These are phyloP conservation scores for Phycomyces blakesleeanus DNA, from an alignment of 192 early-diverging fungal species.

Conservation along the genomic window DNA sequence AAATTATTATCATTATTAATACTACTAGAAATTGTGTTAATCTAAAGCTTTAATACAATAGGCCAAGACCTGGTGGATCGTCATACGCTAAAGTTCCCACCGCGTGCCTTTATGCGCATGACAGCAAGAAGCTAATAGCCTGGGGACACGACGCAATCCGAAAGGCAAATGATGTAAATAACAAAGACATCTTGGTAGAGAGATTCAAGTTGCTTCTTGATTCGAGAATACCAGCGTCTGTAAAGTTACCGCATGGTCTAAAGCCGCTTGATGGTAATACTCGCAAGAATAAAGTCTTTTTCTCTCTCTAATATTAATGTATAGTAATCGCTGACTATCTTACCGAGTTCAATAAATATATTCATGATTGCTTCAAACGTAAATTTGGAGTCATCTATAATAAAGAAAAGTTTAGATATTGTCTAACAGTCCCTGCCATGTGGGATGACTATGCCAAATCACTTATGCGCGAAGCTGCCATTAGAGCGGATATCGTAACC, in stretches of 20 bases:
- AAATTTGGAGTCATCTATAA: neutral
- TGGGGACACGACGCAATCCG: slow-evolving; percentile 42
- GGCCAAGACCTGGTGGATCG: neutral
- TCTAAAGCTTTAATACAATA: neutral
- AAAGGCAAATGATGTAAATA: slow-evolving; percentile 37
- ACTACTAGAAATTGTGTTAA: too few relatives aligned
- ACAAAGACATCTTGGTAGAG: slow-evolving; percentile 34
- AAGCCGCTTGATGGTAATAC: slow-evolving; percentile 29
- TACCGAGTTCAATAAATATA: slow-evolving; percentile 40
- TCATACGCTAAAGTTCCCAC: slow-evolving; percentile 33
- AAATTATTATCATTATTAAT: too few relatives aligned
- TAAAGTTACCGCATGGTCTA: slow-evolving; percentile 41
- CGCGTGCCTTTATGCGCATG: slow-evolving; percentile 32
- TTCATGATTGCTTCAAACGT: slow-evolving; percentile 40
- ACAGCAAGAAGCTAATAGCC: slow-evolving; percentile 37
- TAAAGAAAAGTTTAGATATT: slow-evolving; percentile 1
- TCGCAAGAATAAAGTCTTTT: too few relatives aligned
- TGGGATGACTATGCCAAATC: slow-evolving; percentile 48
- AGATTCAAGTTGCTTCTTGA: slow-evolving; percentile 50
- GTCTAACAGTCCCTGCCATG: slow-evolving; percentile 52
- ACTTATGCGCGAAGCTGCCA: slow-evolving; percentile 40
- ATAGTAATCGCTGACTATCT: slow-evolving; percentile 47
- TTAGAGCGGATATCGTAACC: slow-evolving; percentile 36
- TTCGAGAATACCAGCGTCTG: slow-evolving; percentile 34
- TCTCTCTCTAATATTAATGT: too few relatives aligned